phyloP scores from a whole-genome alignment of 2,329 filamentous ascomycete species.

The Pseudocercospora fuligena region DNA sequence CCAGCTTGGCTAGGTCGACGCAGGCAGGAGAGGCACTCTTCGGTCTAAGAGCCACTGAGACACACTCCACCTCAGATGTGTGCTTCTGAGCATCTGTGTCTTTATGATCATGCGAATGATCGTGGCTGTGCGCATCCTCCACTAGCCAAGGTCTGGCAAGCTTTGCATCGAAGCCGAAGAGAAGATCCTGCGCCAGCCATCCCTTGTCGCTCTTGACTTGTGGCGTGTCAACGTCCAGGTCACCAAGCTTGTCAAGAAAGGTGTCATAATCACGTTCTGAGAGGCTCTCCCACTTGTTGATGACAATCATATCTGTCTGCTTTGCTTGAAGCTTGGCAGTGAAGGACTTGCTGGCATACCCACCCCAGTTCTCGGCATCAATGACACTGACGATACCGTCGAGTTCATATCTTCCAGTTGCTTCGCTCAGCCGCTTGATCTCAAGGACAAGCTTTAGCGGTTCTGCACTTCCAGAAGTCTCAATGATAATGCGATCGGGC shows the following conservation, averaged over 20 bases:
- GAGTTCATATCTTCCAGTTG: slow-evolving; percentile 71
- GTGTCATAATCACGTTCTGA: slow-evolving; percentile 76
- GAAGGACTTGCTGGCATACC: slow-evolving; percentile 88
- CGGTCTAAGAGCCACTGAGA: slow-evolving; percentile 71
- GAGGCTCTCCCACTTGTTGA: slow-evolving; percentile 89
- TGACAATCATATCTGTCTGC: slow-evolving; percentile 87
- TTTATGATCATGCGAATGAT: slow-evolving; percentile 49
- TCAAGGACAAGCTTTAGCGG: slow-evolving; percentile 90
- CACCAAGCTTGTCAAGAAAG: slow-evolving; percentile 77
- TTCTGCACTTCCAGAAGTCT: slow-evolving; percentile 83
- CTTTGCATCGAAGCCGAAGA: slow-evolving; percentile 87
- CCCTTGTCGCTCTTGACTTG: slow-evolving; percentile 86
- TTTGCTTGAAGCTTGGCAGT: slow-evolving; percentile 86
- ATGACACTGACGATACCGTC: slow-evolving; percentile 90
- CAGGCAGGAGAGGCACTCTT: slow-evolving; percentile 50
- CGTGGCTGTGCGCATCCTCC: slow-evolving; percentile 43
- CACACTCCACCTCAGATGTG: slow-evolving; percentile 84
- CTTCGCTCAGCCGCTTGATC: slow-evolving; percentile 76
- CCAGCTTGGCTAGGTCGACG: slow-evolving; percentile 64
- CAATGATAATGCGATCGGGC: slow-evolving; percentile 89
- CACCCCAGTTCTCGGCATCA: slow-evolving; percentile 93
- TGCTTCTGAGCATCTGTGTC: slow-evolving; percentile 60
- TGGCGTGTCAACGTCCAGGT: slow-evolving; percentile 74
- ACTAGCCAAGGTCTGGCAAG: slow-evolving; percentile 60
- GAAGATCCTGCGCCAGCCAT: slow-evolving; percentile 73